phyloP scores from a whole-genome alignment of 176 grass and related monocot genomes.

The Lolium rigidum region DNA sequence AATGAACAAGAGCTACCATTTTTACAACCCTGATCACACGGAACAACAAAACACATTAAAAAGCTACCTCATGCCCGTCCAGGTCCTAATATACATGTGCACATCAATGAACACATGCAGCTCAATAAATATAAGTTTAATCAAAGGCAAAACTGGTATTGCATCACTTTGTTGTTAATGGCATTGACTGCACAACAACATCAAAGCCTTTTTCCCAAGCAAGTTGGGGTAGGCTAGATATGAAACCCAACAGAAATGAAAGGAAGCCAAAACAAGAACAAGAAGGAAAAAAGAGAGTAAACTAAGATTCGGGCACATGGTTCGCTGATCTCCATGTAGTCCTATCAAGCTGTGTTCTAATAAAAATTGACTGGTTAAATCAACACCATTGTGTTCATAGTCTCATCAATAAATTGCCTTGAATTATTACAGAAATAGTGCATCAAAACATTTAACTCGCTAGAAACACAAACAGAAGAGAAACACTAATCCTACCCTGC shows the following conservation, averaged over 20 bases:
- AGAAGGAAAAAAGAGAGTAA: no score
- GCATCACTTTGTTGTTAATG: background rate
- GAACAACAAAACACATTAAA: constrained; percentile 28
- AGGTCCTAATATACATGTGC: background rate
- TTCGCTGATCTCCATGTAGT: no score
- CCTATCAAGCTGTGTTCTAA: background rate
- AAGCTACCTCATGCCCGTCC: constrained; percentile 8
- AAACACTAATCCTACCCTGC: background rate
- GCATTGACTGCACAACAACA: background rate
- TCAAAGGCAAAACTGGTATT: background rate
- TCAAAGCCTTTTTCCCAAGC: background rate
- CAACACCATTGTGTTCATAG: background rate
- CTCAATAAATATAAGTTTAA: background rate
- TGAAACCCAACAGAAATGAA: no score
- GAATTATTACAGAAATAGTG: constrained; percentile 20
- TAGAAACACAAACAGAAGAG: constrained; percentile 1
- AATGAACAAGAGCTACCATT: constrained; percentile 78
- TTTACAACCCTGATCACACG: constrained; percentile 71
- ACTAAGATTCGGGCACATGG: no score
- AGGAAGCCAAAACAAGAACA: no score
- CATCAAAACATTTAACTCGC: background rate
- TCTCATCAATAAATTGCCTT: constrained; percentile 1
- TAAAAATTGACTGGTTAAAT: constrained; percentile 22
- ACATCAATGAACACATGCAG: background rate
- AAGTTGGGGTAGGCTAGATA: no score